Evolutionary conservation across 805 yeast genomes (phyloP), one percentile per base, ranked within the genome.

Genomic region (Wickerhamomyces silvicola): DNA sequence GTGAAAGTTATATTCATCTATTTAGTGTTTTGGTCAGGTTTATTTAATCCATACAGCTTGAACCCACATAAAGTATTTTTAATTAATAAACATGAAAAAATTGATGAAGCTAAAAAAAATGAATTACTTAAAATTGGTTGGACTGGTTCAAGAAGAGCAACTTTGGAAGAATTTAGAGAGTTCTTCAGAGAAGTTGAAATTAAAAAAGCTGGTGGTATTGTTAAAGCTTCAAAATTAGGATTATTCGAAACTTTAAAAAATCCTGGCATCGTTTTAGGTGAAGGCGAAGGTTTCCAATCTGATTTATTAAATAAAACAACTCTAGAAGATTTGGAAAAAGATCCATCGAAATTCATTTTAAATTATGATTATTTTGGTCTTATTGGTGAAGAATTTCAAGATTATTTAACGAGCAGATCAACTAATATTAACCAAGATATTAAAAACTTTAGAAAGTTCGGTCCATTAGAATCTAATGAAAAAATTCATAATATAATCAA

Each of bases 111-210:
- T 36, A 46, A 51, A 44, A 65, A 50, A 41, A 53, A 56, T 16
- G 64, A 71, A 37, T 68, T 88, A 46, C 44, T 76, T 21, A 57
- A 59, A 4, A 62, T 88, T 44, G 97, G 97, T 30, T 92, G 97
- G 97, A 86, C 96, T n/a, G 95, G 96, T 33, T 71, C 92, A 16
- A 81, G 78, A 57, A 78, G 78, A 45, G 81, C 81, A 10, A 69
- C 79, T 14, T 61, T 75, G 18, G 81, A 75, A 24, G 86, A 76
- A 41, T 90, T 80, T 68, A 73, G 72, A 48, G 81, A 77, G 39
- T 67, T 61, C 48, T 81, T 75, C 66, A 75, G 90, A 48, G 75
- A 78, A 31, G 61, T 59, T 45, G 69, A 70, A 48, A 73, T 82
- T 52, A 70, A 76, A 43, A 66, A 72, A 47, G 72, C 66, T 44